Evolutionary conservation across 257 asterid genomes (phyloP), one percentile per base, ranked within the genome.

Genomic region (Scutellaria barbata): DNA sequence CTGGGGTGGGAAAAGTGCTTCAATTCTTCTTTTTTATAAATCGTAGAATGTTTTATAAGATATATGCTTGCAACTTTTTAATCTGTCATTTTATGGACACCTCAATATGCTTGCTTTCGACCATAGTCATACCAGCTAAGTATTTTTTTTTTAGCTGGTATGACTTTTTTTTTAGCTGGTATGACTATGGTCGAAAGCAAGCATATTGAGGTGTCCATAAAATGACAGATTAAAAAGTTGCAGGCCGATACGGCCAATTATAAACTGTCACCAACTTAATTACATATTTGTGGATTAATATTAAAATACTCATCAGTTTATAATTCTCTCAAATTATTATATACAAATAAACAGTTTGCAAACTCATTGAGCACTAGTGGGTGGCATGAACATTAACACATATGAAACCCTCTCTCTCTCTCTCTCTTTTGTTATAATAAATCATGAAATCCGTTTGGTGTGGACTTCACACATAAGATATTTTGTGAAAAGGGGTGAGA

Each of bases 361-460:
- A 25, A 56, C 33, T 30, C 17, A 56, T 25, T 12, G 17, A 10
- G 8, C 17, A 61, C 12, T 2, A 61, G 66, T 61, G 50, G 50
- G 50, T 40, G 42, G 35, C 66, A 61, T 39, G 50, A 61, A 39
- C 66, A 40, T 39, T 25, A 61, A 39, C 35, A 30, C 3, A n/a
- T n/a, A n/a, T n/a, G n/a, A n/a, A n/a, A n/a, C 35, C 3, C 35
- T 30, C 35, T 30, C 35, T 30, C 35, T 30, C 35, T 30, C 35
- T 30, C 35, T 30, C 4, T 0, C 33, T n/a, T 20, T 20, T 20
- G 25, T 20, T 30, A 30, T 2, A 30, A 2, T 30, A 30, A 30
- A 25, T 25, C 30, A 25, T 25, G 30, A 25, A 25, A 25, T 25
- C 35, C 35, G 5, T 30, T 30, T 30, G 5, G 35, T 30, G 35